Conservation (phyloP, 2,329 filamentous ascomycete genomes). For the Trichoderma simmonsii region DNA sequence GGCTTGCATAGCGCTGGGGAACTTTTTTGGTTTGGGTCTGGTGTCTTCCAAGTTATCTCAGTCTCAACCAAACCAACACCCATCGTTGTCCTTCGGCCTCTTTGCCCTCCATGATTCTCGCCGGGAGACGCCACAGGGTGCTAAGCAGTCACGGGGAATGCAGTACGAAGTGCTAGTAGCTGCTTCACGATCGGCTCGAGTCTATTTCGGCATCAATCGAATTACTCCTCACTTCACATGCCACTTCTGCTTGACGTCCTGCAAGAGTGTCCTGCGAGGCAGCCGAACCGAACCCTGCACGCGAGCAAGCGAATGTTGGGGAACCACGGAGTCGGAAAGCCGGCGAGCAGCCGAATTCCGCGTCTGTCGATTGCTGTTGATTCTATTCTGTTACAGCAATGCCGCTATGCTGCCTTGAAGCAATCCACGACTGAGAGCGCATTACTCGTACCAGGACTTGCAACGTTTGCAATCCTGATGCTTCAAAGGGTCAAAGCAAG, state of each 20-base stretch:
- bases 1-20: constrained; percentile 7
- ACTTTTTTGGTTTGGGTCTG: neutral
- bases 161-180: neutral
- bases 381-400: neutral
- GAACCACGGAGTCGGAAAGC: neutral
- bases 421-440: neutral
- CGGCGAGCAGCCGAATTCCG: neutral
- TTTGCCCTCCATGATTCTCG: neutral
- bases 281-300: neutral
- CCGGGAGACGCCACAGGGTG: neutral
- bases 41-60: neutral
- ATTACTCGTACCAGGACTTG: neutral
- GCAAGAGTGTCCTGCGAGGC: neutral
- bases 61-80: neutral
- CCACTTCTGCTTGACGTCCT: neutral
- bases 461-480: neutral
- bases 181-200: neutral
- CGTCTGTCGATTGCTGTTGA: neutral
- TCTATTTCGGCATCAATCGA: neutral
- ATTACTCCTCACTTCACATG: neutral
- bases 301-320: constrained; percentile 7
- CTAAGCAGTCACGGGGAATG: neutral
- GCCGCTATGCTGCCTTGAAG: neutral
- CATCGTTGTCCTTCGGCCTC: neutral
- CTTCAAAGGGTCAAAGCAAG: neutral